Conservation (phyloP, 768 basidiomycete genomes). For the Phaeolepiota aurea region DNA sequence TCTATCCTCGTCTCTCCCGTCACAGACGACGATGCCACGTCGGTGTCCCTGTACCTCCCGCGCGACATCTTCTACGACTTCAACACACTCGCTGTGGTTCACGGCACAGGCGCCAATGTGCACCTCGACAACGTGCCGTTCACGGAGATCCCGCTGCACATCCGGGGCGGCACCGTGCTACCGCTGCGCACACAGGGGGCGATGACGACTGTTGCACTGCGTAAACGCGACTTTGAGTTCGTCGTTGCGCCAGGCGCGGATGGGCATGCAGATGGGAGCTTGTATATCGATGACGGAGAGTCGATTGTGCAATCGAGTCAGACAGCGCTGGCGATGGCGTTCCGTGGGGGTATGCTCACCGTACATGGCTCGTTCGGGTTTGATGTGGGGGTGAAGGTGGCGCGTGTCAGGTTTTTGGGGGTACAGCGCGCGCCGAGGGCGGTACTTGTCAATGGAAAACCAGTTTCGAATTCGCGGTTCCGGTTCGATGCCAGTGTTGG, state of each 20-base stretch:
- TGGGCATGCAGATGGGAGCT: slow-evolving; percentile 41
- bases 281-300: slow-evolving; percentile 64
- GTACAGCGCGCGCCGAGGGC: slow-evolving; percentile 18
- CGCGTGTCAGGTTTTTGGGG: slow-evolving; percentile 29
- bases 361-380: slow-evolving; percentile 31
- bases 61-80: slow-evolving; percentile 63
- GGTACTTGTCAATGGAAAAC: slow-evolving; percentile 20
- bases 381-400: slow-evolving; percentile 24
- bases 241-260: slow-evolving; percentile 48
- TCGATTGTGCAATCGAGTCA: slow-evolving; percentile 26
- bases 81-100: slow-evolving; percentile 34
- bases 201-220: slow-evolving; percentile 53
- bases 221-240: slow-evolving; percentile 50
- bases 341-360: slow-evolving; percentile 17
- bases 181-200: slow-evolving; percentile 46
- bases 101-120: slow-evolving; percentile 36
- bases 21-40: slow-evolving; percentile 48
- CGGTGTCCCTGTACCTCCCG: slow-evolving; percentile 55
- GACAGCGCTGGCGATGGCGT: slow-evolving; percentile 26
- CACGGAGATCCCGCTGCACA: slow-evolving; percentile 55
- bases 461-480: slow-evolving; percentile 11
- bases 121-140: slow-evolving; percentile 39
- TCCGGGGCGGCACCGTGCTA: slow-evolving; percentile 49
- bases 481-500: slow-evolving; percentile 26
- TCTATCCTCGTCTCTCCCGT: slow-evolving; percentile 65